Percentiles rank a stretch among this genome's conserved stretches.
Conservation (phyloP, 1,284 basidiomycete genomes). For the Apiotrichum laibachii region DNA sequence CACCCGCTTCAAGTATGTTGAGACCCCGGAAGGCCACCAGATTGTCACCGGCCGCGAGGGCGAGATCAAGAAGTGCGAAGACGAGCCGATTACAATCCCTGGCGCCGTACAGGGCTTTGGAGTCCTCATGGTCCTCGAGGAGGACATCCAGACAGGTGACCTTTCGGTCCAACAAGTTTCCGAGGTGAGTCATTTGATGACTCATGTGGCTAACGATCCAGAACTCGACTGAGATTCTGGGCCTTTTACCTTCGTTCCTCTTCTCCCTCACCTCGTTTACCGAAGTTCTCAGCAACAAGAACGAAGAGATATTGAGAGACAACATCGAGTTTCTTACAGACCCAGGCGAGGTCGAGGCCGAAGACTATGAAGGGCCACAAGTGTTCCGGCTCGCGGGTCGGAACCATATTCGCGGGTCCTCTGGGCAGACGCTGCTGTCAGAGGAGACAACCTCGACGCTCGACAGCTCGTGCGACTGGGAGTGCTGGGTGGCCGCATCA, state of each 20-base stretch:
- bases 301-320: constrained; percentile 72
- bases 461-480: constrained; percentile 58
- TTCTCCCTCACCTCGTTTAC: constrained; percentile 76
- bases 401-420: not conserved
- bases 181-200: constrained; percentile 58
- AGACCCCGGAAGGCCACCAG: constrained; percentile 69
- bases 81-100: constrained; percentile 83
- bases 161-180: constrained; percentile 75
- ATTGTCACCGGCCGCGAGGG: constrained; percentile 72
- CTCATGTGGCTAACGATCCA: constrained; percentile 25
- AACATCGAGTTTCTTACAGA: constrained; percentile 68
- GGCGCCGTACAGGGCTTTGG: constrained; percentile 84
- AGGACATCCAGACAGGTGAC: constrained; percentile 60
- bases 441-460: not conserved
- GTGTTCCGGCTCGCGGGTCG: constrained; percentile 67
- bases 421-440: not conserved
- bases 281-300: constrained; percentile 65
- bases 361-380: constrained; percentile 59
- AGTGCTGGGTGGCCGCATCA: constrained; percentile 80
- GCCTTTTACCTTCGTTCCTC: constrained; percentile 71
- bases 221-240: constrained; percentile 69
- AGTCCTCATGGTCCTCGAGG: constrained; percentile 72
- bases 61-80: constrained; percentile 67
- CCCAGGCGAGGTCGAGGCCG: constrained; percentile 36
- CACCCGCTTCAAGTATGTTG: constrained; percentile 65